Evolutionary conservation across 176 grass and related monocot genomes (phyloP).

Genomic region (Lolium multiflorum): DNA sequence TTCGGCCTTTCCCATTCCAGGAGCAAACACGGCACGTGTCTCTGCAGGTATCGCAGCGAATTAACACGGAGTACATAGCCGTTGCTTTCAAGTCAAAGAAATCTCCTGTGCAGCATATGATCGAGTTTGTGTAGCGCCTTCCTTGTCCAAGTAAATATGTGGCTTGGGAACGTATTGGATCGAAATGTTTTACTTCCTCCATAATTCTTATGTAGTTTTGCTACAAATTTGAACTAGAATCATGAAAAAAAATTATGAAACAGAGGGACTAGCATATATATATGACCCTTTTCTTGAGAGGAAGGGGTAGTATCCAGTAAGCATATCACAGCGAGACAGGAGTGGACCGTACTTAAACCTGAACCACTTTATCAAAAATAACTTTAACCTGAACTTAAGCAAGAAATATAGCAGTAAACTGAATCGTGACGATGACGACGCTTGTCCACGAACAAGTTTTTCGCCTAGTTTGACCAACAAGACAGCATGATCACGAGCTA

Average conservation of each 20-base stretch:
- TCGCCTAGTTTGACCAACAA: neutral
- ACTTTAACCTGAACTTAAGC: neutral
- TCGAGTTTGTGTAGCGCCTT: no score
- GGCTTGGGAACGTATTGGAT: neutral
- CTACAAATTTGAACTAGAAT: no score
- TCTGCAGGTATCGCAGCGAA: no score
- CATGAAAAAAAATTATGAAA: no score
- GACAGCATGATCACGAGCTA: neutral
- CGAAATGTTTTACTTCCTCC: no score
- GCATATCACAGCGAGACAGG: neutral
- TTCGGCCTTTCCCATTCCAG: conserved; percentile 9
- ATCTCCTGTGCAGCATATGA: no score
- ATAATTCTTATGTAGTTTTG: no score
- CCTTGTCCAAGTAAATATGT: neutral
- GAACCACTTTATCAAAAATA: neutral
- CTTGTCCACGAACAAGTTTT: neutral
- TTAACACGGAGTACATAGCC: no score
- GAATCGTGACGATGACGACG: neutral
- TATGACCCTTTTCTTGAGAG: no score
- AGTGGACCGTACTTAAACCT: neutral
- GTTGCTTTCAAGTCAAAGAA: no score
- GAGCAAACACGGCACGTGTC: neutral
- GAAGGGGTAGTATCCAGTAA: no score
- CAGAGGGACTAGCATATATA: no score
- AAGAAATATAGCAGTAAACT: neutral